Conservation (phyloP, 2,329 filamentous ascomycete species). For the Hypoxylon sp. region DNA sequence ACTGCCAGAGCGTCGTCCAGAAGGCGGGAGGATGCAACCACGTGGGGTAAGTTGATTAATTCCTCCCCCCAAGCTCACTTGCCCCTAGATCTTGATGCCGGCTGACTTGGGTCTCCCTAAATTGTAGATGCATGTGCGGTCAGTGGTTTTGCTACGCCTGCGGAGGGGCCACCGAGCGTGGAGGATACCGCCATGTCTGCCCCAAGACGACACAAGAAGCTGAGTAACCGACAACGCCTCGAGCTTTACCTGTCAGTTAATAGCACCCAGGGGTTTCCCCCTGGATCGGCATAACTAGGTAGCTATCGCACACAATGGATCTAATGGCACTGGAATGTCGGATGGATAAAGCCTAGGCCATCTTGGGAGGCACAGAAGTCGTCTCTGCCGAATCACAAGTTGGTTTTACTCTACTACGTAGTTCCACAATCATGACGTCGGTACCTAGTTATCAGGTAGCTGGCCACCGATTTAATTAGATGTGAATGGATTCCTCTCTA, state of each 20-base stretch:
- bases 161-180: not conserved
- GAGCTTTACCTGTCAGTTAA: too few relatives aligned
- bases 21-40: slow-evolving; percentile 40
- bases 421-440: too few relatives aligned
- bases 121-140: slow-evolving; percentile 39
- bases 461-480: too few relatives aligned
- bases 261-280: not conserved
- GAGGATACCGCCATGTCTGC: not conserved
- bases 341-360: not conserved
- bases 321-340: not conserved
- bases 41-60: slow-evolving; percentile 32
- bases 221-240: not conserved
- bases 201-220: not conserved
- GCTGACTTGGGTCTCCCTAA: not conserved
- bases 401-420: too few relatives aligned
- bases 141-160: slow-evolving; percentile 43
- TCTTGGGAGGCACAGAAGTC: not conserved
- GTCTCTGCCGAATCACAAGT: not conserved
- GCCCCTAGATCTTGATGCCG: too few relatives aligned
- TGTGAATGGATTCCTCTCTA: too few relatives aligned
- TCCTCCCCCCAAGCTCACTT: not conserved
- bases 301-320: not conserved
- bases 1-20: slow-evolving; percentile 38
- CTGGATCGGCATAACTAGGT: not conserved
- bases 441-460: too few relatives aligned